These are phyloP conservation scores for Herpomyces periplanetae DNA, from an alignment of 2,329 filamentous ascomycete species.

Conservation along the genomic window DNA sequence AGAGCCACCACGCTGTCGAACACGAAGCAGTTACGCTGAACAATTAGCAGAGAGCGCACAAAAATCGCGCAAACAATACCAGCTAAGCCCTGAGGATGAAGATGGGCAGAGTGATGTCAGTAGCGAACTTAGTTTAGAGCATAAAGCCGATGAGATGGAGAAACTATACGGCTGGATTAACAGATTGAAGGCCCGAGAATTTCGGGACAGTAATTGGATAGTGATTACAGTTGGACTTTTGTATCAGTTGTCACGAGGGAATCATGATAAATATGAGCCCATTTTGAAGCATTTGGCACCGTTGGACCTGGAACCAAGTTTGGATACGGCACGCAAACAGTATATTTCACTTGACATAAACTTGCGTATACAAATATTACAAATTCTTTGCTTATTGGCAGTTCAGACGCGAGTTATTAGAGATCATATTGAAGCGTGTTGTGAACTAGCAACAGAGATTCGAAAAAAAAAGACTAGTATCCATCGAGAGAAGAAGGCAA, in stretches of 20 bases:
- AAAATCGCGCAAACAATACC: conserved; percentile 6
- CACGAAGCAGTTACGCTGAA: conserved; percentile 49
- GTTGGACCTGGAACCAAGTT: conserved; percentile 27
- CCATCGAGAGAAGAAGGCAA: conserved; percentile 30
- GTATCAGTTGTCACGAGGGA: conserved; percentile 25
- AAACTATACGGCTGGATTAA: conserved; percentile 37
- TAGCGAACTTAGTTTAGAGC: conserved; percentile 6
- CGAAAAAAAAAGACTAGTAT: conserved; percentile 82
- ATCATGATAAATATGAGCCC: conserved; percentile 31
- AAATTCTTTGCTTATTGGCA: conserved; percentile 52
- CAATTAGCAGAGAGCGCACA: conserved; percentile 28
- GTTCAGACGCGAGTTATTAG: conserved; percentile 53
- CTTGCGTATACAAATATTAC: conserved; percentile 32
- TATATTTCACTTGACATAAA: conserved; percentile 51
- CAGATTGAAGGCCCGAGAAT: conserved; percentile 40
- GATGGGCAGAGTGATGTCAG: conserved; percentile 16
- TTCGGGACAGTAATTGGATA: conserved; percentile 63
- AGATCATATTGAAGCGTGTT: conserved; percentile 61
- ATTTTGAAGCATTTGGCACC: conserved; percentile 49
- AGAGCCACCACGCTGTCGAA: conserved; percentile 25
- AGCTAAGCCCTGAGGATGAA: conserved; percentile 7
- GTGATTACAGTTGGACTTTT: conserved; percentile 53
- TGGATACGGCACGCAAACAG: conserved; percentile 26
- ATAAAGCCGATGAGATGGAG: conserved; percentile 1
- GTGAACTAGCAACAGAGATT: conserved; percentile 67